Evolutionary conservation across 1,284 basidiomycete genomes (phyloP), one percentile per base, ranked within the genome.

Genomic region (Malassezia pachydermatis): DNA sequence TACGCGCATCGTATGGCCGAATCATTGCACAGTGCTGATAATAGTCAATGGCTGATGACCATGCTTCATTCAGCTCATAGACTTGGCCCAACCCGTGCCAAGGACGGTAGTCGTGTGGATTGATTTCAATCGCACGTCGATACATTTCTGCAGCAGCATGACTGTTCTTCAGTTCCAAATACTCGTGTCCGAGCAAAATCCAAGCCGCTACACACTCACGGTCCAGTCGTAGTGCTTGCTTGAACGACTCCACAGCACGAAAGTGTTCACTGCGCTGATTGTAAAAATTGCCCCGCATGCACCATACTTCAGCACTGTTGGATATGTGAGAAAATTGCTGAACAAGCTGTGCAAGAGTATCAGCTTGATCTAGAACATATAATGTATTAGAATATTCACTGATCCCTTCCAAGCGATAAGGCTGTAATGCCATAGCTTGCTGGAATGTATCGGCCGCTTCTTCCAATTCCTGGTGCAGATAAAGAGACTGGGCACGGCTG

Each of bases 131-230:
- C 47, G 92, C 94, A 66, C 88, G 80, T 40, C 94, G 80, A 74
- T 98, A 99, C 23, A 89, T 87, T 74, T 96, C 94, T 47, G 96
- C 92, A 1, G 94, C 94, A 2, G 94, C 92, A 76, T 96, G 90
- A 14, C 88, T 88, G 73, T 99, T 98, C 74, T 96, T 96, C 79
- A 96, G 82, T 75, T 98, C 94, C 46, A 98, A 84, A 67, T 88
- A 98, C 73, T 96, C 94, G 73, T 98, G 94, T 0, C 94, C 94
- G 83, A 99, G 88, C 55, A 98, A 74, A n/a, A 92, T 96, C 94
- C 94, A 99, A 4, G 94, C 94, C 3, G 88, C 84, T 19, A 96
- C 78, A 73, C 90, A 98, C 5, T 86, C 88, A 55, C 85, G 80
- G 73, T 99, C 92, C 41, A 99, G 80, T 62, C 90, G 84, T 16